Conservation (phyloP, 1,284 basidiomycete species). For the Cryptococcus depauperatus region DNA sequence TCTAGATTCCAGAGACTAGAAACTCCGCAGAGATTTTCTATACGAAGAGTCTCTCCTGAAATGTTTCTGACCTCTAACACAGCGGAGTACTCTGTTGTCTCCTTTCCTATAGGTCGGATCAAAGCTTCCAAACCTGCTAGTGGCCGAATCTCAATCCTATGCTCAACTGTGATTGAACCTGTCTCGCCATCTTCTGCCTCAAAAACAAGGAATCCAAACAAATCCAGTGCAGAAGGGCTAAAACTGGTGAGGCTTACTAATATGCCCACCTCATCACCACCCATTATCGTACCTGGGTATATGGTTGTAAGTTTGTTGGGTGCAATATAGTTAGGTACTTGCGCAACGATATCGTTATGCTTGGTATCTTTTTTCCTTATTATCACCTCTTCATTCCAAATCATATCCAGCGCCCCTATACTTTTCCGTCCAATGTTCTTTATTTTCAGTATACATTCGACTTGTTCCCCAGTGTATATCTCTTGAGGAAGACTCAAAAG, state of each 20-base stretch:
- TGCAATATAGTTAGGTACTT: conserved; percentile 24
- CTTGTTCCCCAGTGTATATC: conserved; percentile 38
- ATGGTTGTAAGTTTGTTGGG: conserved; percentile 12
- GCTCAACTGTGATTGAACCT: conserved; percentile 9
- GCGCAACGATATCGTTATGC: conserved; percentile 13
- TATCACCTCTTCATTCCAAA: conserved; percentile 26
- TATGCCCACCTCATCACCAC: conserved; percentile 20
- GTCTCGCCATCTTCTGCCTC: conserved; percentile 13
- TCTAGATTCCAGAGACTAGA: conserved; percentile 7
- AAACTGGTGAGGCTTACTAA: conserved; percentile 19
- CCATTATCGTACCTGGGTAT: conserved; percentile 13
- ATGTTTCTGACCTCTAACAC: conserved; percentile 7
- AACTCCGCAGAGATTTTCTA: conserved; percentile 5
- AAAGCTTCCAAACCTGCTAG: conserved; percentile 7
- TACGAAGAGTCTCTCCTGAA: conserved; percentile 1
- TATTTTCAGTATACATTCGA: conserved; percentile 22
- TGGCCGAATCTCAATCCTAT: conserved; percentile 17
- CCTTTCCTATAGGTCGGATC: conserved; percentile 3
- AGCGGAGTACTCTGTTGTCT: neutral
- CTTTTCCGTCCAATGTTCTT: conserved; percentile 33
- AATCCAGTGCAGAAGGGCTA: conserved; percentile 15
- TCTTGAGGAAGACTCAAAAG: conserved; percentile 21
- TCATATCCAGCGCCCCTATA: conserved; percentile 28
- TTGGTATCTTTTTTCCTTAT: conserved; percentile 15
- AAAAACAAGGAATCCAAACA: conserved; percentile 25